These are phyloP conservation scores for Lactarius deliciosus DNA, from an alignment of 768 basidiomycete genomes.

Conservation along the genomic window DNA sequence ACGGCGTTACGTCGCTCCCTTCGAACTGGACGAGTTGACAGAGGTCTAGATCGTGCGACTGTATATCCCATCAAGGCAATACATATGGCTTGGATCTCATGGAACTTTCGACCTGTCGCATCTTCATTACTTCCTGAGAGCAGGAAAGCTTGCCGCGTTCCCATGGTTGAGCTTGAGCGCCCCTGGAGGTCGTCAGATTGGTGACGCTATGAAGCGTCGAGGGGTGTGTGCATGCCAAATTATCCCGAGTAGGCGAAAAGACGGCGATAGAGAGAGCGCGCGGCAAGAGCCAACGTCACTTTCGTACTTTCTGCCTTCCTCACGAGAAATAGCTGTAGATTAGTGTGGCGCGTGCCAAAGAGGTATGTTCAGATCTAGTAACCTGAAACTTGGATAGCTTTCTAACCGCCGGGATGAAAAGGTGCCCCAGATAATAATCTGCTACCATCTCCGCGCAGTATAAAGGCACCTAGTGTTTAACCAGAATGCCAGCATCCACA, in stretches of 20 bases:
- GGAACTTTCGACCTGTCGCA: conserved; percentile 17
- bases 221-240: conserved; percentile 14
- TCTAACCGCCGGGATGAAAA: conserved; percentile 15
- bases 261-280: conserved; percentile 20
- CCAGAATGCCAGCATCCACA: conserved; percentile 12
- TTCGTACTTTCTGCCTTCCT: conserved; percentile 18
- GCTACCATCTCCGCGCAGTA: conserved; percentile 2
- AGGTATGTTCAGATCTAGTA: conserved; percentile 15
- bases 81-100: conserved; percentile 5
- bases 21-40: conserved; percentile 8
- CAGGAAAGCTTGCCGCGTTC: conserved; percentile 16
- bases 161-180: conserved; percentile 7
- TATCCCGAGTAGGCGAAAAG: conserved; percentile 12
- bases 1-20: conserved; percentile 8
- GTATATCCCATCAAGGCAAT: conserved; percentile 16
- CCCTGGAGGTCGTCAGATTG: conserved; percentile 1
- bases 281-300: conserved; percentile 1
- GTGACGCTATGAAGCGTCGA: conserved; percentile 6
- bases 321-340: conserved; percentile 3
- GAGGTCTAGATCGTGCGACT: conserved; percentile 5
- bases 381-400: conserved; percentile 6
- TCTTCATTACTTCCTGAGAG: conserved; percentile 10
- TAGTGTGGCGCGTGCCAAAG: conserved; percentile 11
- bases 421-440: conserved; percentile 9
- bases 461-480: conserved; percentile 6